Evolutionary conservation across 805 yeast genomes (phyloP).

Genomic region (Kluyveromyces aestuarii): DNA sequence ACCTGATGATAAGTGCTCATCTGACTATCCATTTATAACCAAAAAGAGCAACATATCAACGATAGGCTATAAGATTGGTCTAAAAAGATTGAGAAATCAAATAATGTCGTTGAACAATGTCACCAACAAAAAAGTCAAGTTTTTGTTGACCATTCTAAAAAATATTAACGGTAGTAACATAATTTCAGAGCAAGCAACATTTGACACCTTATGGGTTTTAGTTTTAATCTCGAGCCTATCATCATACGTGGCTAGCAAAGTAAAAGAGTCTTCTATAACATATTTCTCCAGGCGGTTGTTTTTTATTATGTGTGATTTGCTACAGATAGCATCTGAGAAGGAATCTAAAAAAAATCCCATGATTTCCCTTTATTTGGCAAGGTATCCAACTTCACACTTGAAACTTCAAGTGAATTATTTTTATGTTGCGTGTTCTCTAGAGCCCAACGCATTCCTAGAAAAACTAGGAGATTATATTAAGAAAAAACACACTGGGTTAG

Average conservation of each 20-base stretch:
- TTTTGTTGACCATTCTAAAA: conserved; percentile 17
- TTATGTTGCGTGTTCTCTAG: conserved; percentile 25
- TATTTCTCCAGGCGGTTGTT: conserved; percentile 1
- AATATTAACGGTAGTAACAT: conserved; percentile 19
- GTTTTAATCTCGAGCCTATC: conserved; percentile 6
- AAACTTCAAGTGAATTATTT: conserved; percentile 24
- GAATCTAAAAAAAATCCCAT: conserved; percentile 10
- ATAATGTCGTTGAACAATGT: conserved; percentile 8
- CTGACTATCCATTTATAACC: background rate
- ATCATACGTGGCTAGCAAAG: conserved; percentile 4
- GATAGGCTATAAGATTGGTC: conserved; percentile 7
- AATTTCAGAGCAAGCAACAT: conserved; percentile 17
- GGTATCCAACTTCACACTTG: conserved; percentile 11
- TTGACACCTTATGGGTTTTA: conserved; percentile 19
- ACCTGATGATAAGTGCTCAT: background rate
- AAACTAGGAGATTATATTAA: conserved; percentile 13
- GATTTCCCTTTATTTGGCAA: conserved; percentile 10
- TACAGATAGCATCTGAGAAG: conserved; percentile 9
- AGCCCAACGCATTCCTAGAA: conserved; percentile 25
- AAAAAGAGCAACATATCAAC: background rate
- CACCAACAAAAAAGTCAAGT: conserved; percentile 17
- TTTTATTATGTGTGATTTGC: conserved; percentile 6
- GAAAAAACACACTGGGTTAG: conserved; percentile 8
- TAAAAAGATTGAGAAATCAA: conserved; percentile 18
- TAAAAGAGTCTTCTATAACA: conserved; percentile 4